phyloP scores from a whole-genome alignment of 169 alveolate species.

The Amoebophrya sp. region DNA sequence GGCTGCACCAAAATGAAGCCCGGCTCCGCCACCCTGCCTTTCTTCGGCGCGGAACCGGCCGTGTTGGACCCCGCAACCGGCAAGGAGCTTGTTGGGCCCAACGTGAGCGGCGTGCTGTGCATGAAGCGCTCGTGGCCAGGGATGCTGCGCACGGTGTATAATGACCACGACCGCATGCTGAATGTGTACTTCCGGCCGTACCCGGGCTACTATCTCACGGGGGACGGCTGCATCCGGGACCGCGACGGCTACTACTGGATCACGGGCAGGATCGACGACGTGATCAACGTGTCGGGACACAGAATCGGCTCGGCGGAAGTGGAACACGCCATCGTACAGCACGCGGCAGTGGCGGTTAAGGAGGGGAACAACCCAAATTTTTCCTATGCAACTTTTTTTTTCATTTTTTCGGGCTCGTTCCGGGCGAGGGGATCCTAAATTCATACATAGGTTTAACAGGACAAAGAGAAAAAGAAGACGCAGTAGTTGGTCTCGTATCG shows the following conservation, averaged over 20 bases:
- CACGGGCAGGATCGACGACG: constrained; percentile 90
- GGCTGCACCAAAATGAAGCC: constrained; percentile 72
- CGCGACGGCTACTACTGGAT: constrained; percentile 84
- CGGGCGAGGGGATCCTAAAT: too few species aligned
- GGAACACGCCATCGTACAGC: constrained; percentile 77
- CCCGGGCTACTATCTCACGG: constrained; percentile 76
- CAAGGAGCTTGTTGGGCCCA: constrained; percentile 49
- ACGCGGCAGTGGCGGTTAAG: constrained; percentile 65
- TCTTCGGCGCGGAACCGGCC: constrained; percentile 68
- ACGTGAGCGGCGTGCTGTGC: constrained; percentile 25
- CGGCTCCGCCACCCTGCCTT: constrained; percentile 82
- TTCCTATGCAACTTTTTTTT: too few species aligned
- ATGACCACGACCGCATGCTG: constrained; percentile 64
- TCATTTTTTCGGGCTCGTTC: too few species aligned
- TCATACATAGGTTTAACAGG: too few species aligned
- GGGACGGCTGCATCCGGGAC: constrained; percentile 90
- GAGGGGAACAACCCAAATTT: too few species aligned
- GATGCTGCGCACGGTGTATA: constrained; percentile 64
- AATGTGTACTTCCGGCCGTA: constrained; percentile 60
- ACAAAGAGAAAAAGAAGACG: too few species aligned
- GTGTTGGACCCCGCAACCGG: constrained; percentile 69
- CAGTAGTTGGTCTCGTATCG: too few species aligned
- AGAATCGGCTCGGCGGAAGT: constrained; percentile 82
- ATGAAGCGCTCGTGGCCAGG: constrained; percentile 32
- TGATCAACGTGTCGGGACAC: constrained; percentile 84